Evolutionary conservation across 805 yeast species (phyloP), one percentile per base, ranked within the genome.

Genomic region (Cyberlindnera galapagoensis): DNA sequence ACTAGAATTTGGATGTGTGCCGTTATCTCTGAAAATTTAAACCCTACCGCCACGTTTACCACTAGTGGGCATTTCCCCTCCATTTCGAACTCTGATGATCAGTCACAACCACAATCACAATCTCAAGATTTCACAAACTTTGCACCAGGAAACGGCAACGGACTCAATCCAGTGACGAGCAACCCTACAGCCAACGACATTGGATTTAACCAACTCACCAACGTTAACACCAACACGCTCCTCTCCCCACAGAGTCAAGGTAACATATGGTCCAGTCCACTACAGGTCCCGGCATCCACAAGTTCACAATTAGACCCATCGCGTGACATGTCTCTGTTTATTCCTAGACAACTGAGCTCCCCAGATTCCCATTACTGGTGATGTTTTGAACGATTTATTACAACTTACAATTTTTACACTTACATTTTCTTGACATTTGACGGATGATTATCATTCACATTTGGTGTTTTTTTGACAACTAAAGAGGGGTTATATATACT

Each of bases 1-100:
- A 81, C 90, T 1, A 65, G 90, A 51, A 81, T 81, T 41, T 83
- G 94, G 94, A 65, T 83, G 65, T 80, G 88, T 64, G 90, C 92
- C 0, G 81, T 80, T 18, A 37, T 45, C 24, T 25, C 44, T 9
- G 43, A n/a, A n/a, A n/a, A 42, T 11, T 29, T 21, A 12, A 12
- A 16, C 7, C 18, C 35, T 15, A 14, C 28, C 10, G 6, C 18
- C 7, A 20, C 9, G 19, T 18, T 15, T 30, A 28, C 31, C 21
- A 35, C n/a, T 28, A 24, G 13, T 20, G 30, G n/a, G n/a, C n/a
- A n/a, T n/a, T n/a, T n/a, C n/a, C n/a, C n/a, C n/a, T n/a, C n/a
- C n/a, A n/a, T n/a, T n/a, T n/a, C 22, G 12, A 13, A 9, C 13
- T 23, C 11, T 9, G 25, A n/a, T 8, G n/a, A 23, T 11, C 25